Percentiles rank a stretch among this genome's conserved stretches.
phyloP scores from a whole-genome alignment of 352 stramenopile genomes.

The Phytophthora fragariaefolia region DNA sequence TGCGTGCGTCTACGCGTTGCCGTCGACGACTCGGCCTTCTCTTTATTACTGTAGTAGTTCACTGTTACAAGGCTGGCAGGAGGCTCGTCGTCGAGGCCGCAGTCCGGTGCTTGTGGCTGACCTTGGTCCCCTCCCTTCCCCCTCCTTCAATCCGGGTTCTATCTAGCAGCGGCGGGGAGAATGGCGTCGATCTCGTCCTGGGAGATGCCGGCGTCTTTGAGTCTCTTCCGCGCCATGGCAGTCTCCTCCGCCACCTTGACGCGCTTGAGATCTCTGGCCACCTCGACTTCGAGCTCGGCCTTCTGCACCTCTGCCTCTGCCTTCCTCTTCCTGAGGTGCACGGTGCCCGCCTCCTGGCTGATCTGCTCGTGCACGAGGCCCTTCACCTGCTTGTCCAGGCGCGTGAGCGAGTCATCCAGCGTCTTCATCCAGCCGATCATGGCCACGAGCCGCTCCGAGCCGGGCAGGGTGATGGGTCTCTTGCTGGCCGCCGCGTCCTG shows the following conservation, averaged over 20 bases:
- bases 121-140: background rate
- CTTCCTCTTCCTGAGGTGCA: conserved; percentile 37
- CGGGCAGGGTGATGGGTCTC: conserved; percentile 26
- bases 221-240: conserved; percentile 38
- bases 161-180: conserved; percentile 31
- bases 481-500: conserved; percentile 15
- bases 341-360: conserved; percentile 20
- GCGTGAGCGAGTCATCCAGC: conserved; percentile 36
- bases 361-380: conserved; percentile 29
- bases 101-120: background rate
- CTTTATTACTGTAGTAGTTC: conserved; percentile 20
- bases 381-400: conserved; percentile 36
- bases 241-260: conserved; percentile 40
- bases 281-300: conserved; percentile 37
- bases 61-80: conserved; percentile 34
- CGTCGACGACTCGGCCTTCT: conserved; percentile 20
- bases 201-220: conserved; percentile 39
- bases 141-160: conserved; percentile 1
- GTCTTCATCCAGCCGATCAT: conserved; percentile 45
- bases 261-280: conserved; percentile 40
- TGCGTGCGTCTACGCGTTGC: conserved; percentile 2
- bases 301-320: conserved; percentile 40
- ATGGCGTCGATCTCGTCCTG: conserved; percentile 41
- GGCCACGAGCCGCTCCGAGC: conserved; percentile 29
- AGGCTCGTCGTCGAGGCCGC: conserved; percentile 6